Evolutionary conservation across 2,329 filamentous ascomycete species (phyloP).

Genomic region (Emergomyces africanus): DNA sequence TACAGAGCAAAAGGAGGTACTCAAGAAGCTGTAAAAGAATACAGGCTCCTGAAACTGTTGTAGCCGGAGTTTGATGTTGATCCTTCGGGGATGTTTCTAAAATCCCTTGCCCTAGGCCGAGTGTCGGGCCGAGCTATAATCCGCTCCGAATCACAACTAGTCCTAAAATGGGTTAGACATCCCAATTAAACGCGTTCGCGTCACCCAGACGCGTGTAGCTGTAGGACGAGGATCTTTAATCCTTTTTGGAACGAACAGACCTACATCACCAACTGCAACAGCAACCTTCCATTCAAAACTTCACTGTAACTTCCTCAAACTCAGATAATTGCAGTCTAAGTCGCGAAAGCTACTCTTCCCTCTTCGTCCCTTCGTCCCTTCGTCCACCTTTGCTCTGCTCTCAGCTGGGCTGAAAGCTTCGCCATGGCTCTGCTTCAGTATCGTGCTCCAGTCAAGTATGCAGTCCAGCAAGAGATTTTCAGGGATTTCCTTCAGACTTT

Average conservation of each 20-base stretch:
- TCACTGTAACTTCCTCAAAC: neutral
- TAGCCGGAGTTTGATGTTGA: neutral
- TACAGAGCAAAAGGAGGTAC: neutral
- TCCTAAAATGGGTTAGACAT: constrained; percentile 9
- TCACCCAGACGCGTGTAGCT: constrained; percentile 1
- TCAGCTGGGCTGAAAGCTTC: constrained; percentile 8
- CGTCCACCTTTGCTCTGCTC: neutral
- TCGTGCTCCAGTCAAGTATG: constrained; percentile 71
- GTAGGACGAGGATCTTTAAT: neutral
- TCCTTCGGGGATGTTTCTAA: constrained; percentile 8
- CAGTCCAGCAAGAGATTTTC: constrained; percentile 66
- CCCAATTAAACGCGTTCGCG: constrained; percentile 6
- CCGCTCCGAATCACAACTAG: constrained; percentile 18
- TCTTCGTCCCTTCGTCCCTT: neutral
- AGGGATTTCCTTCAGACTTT: constrained; percentile 79
- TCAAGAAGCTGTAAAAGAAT: neutral
- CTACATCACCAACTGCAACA: neutral
- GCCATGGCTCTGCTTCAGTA: constrained; percentile 77
- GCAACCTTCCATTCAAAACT: neutral
- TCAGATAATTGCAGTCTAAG: neutral
- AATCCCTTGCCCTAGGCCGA: constrained; percentile 8
- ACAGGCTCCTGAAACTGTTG: neutral
- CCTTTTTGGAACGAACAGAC: neutral
- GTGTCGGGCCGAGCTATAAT: constrained; percentile 21
- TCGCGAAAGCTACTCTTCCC: neutral